Base-by-base conservation (phyloP, 306 rosid species). In the Boehmeria nivea region DNA sequence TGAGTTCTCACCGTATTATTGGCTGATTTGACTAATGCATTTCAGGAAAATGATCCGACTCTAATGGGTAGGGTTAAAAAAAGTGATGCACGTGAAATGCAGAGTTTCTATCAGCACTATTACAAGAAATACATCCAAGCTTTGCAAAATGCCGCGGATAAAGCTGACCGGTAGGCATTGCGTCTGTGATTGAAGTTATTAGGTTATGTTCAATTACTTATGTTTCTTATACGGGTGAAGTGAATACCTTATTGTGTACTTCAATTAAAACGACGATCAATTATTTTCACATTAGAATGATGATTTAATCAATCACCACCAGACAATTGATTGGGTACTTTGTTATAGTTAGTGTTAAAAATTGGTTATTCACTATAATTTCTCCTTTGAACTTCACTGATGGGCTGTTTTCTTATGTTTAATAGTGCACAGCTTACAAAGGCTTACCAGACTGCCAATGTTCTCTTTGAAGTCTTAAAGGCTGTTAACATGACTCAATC, bases 61-160 rank as follows among this genome's bases (percentile, higher is more conserved):
- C 69, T 91, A 65, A 87, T 76, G 75, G 98, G 96, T 63, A 84
- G 98, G 70, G 83, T 91, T 20, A 91, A 91, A 72, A 82, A 86
- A 73, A 91, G 98, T 64, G 98, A 91, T 78, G 96, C 98, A n/a
- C 96, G 95, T 21, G 98, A 91, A 82, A 87, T 91, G 98, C 98
- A 91, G 75, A 87, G 95, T 72, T 91, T 80, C 76, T 91, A 91
- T 71, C 96, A 87, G 69, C 96, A 84, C 64, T 91, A 91, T 78
- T 91, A 91, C 83, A 91, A 87, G 59, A 91, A 91, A 54, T 91
- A 91, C 70, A 91, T 91, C 65, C 98, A 91, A 67, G 98, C 98
- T 57, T 78, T 90, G 74, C 89, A 84, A 36, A 87, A 73, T 84
- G 91, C 90, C 51, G 95, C 95, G 49, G 87, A 90, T 72, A 90